Conservation (phyloP, 1,284 basidiomycete species). For the Moniliophthora roreri region DNA sequence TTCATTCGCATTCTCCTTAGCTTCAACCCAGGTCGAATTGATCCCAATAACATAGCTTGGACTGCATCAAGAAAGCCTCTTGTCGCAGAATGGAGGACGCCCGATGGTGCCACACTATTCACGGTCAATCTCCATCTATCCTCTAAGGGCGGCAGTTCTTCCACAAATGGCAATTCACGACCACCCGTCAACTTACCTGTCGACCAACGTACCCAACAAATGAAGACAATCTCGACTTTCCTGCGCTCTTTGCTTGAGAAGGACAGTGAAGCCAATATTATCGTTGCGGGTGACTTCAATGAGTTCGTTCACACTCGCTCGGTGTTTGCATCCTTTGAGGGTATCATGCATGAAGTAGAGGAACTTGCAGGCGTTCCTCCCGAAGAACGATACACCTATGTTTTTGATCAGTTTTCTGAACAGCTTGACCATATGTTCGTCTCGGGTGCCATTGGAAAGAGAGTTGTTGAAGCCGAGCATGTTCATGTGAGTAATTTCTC, state of each 20-base stretch:
- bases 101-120: constrained; percentile 46
- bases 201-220: constrained; percentile 49
- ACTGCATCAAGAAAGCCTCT: constrained; percentile 61
- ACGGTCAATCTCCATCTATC: constrained; percentile 63
- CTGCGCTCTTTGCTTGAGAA: constrained; percentile 43
- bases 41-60: constrained; percentile 58
- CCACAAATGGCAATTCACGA: constrained; percentile 55
- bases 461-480: constrained; percentile 50
- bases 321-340: constrained; percentile 47
- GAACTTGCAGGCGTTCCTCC: constrained; percentile 43
- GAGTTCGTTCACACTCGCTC: constrained; percentile 55
- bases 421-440: constrained; percentile 62
- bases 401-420: constrained; percentile 59
- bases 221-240: constrained; percentile 50
- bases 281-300: constrained; percentile 66
- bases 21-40: constrained; percentile 64
- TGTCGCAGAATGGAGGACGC: constrained; percentile 56
- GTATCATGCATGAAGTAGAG: constrained; percentile 49
- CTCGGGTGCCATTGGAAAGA: constrained; percentile 42
- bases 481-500: constrained; percentile 42
- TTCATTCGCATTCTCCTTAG: constrained; percentile 27
- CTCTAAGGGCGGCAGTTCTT: constrained; percentile 58
- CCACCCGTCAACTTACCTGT: constrained; percentile 58
- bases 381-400: constrained; percentile 61
- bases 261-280: constrained; percentile 48